phyloP scores from a whole-genome alignment of 2,329 filamentous ascomycete species.

The Pseudocercospora musae region DNA sequence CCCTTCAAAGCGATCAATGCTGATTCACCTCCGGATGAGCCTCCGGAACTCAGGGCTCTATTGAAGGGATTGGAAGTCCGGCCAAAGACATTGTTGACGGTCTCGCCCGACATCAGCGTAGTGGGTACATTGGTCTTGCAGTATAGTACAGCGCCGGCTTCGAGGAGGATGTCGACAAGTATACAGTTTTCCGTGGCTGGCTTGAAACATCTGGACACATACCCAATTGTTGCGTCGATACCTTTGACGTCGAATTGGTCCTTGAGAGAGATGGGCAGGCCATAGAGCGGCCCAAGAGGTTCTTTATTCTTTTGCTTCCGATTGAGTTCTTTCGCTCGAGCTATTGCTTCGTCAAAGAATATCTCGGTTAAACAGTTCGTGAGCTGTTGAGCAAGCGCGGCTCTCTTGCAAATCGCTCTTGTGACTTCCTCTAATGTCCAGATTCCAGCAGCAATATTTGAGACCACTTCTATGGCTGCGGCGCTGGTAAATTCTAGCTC shows the following conservation, averaged over 20 bases:
- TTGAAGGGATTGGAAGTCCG: slow-evolving; percentile 61
- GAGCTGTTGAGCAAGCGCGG: slow-evolving; percentile 33
- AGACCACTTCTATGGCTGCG: slow-evolving; percentile 29
- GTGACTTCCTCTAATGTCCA: slow-evolving; percentile 19
- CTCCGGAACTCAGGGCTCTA: slow-evolving; percentile 58
- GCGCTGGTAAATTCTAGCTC: slow-evolving; percentile 56
- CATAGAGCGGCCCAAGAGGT: slow-evolving; percentile 45
- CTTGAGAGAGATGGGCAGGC: slow-evolving; percentile 56
- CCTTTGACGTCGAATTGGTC: slow-evolving; percentile 31
- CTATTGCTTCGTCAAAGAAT: slow-evolving; percentile 43
- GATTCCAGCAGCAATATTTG: slow-evolving; percentile 10
- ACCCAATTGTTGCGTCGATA: slow-evolving; percentile 17
- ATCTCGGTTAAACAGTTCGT: slow-evolving; percentile 34
- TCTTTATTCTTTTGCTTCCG: slow-evolving; percentile 26
- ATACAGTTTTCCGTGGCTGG: slow-evolving; percentile 39
- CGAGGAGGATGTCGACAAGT: slow-evolving; percentile 44
- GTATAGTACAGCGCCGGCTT: slow-evolving; percentile 49
- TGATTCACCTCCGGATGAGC: slow-evolving; percentile 64
- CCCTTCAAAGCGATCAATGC: slow-evolving; percentile 59
- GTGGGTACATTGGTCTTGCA: slow-evolving; percentile 56
- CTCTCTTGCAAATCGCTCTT: slow-evolving; percentile 43
- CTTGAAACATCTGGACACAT: slow-evolving; percentile 7
- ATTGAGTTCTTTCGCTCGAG: slow-evolving; percentile 26
- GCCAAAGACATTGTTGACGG: slow-evolving; percentile 40
- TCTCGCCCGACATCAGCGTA: slow-evolving; percentile 46